Conservation (phyloP, 176 grass and related monocot genomes). For the Aechmea fasciata region DNA sequence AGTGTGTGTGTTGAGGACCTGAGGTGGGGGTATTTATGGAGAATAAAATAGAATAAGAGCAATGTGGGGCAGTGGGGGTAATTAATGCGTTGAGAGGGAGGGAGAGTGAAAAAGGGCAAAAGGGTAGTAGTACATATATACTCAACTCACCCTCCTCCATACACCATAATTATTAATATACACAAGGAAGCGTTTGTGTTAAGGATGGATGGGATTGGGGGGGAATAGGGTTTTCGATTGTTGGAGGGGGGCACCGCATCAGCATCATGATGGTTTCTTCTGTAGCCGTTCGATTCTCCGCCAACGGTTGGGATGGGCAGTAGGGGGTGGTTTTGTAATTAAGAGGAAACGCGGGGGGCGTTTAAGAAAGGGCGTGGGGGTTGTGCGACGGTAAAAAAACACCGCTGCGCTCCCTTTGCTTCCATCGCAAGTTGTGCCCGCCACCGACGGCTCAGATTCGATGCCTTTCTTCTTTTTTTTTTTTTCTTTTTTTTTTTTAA, state of each 20-base stretch:
- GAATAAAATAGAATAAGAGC: neutral
- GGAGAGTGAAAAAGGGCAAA: neutral
- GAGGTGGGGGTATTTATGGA: neutral
- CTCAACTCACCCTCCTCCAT: neutral
- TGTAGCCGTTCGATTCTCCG: too few relatives aligned
- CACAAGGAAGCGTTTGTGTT: neutral
- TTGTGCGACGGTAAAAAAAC: neutral
- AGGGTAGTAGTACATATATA: too few relatives aligned
- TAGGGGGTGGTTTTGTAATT: too few relatives aligned
- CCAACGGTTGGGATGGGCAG: too few relatives aligned
- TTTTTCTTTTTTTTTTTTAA: neutral
- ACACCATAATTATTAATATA: neutral
- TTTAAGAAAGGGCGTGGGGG: neutral
- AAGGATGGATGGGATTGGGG: neutral
- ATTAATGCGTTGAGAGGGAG: neutral
- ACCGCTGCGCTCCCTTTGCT: slow-evolving; percentile 18
- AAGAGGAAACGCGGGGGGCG: too few relatives aligned
- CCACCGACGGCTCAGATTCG: slow-evolving; percentile 23
- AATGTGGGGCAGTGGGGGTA: neutral
- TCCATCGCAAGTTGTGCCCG: slow-evolving; percentile 30
- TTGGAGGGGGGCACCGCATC: neutral
- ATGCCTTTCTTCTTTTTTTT: neutral
- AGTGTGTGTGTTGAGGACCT: neutral
- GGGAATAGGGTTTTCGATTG: neutral
- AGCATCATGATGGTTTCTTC: neutral